Conservation (phyloP, 2,329 filamentous ascomycete genomes). For the Trichophyton mentagrophytes region DNA sequence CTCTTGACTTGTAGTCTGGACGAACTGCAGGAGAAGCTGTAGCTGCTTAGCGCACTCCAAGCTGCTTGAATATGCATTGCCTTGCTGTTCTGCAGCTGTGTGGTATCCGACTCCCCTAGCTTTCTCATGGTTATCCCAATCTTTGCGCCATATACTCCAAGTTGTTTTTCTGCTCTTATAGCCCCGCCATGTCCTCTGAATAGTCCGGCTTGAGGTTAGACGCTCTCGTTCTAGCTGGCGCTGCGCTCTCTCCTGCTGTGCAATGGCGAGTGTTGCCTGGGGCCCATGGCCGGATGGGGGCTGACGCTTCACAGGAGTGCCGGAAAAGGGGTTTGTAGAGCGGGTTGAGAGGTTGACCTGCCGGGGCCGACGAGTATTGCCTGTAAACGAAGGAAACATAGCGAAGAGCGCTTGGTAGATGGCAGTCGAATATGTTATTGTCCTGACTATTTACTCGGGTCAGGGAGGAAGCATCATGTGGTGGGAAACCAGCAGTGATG, state of each 20-base stretch:
- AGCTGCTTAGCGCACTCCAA: constrained; percentile 39
- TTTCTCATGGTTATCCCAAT: constrained; percentile 50
- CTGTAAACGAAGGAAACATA: constrained; percentile 91
- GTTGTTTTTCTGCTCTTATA: constrained; percentile 50
- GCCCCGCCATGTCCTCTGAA: constrained; percentile 77
- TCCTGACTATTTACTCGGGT: background rate
- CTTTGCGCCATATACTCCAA: constrained; percentile 43
- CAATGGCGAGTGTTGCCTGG: constrained; percentile 67
- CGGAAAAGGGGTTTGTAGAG: constrained; percentile 63
- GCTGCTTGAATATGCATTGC: constrained; percentile 21
- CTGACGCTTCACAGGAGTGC: constrained; percentile 42
- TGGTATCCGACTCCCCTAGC: constrained; percentile 19
- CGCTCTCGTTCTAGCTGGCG: constrained; percentile 71
- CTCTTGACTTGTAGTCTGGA: constrained; percentile 39
- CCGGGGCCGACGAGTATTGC: constrained; percentile 68
- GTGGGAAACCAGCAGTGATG: background rate
- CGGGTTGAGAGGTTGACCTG: constrained; percentile 92
- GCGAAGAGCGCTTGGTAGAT: background rate
- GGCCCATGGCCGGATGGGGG: constrained; percentile 47
- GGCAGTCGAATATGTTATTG: background rate
- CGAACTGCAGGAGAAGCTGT: constrained; percentile 55
- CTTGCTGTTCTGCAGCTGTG: constrained; percentile 14
- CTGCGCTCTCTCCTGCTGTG: constrained; percentile 70
- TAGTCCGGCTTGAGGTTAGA: constrained; percentile 55
- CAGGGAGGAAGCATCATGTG: background rate